These are phyloP conservation scores for Gymnopus androsaceus DNA, from an alignment of 1,284 basidiomycete species.

Conservation along the genomic window DNA sequence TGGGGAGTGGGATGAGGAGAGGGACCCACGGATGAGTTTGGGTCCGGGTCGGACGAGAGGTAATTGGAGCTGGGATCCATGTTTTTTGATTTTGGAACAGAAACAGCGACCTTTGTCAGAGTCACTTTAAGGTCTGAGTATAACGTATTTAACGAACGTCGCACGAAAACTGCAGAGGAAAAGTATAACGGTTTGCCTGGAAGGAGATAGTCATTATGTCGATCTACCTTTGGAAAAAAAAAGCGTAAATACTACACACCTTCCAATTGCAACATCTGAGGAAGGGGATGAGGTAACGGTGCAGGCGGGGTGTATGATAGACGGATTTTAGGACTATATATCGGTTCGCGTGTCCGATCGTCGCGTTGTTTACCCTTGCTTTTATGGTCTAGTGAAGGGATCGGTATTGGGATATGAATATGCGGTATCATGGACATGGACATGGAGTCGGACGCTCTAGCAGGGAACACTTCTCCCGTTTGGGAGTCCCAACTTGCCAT, in stretches of 20 bases:
- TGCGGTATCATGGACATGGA: constrained; percentile 14
- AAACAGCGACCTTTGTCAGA: constrained; percentile 49
- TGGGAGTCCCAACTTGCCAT: constrained; percentile 54
- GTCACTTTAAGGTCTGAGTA: constrained; percentile 65
- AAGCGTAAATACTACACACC: constrained; percentile 41
- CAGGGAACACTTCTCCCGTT: constrained; percentile 33
- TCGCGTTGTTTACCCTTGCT: constrained; percentile 20
- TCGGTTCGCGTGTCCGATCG: constrained; percentile 42
- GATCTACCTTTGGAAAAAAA: no score
- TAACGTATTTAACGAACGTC: constrained; percentile 72
- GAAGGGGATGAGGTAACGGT: constrained; percentile 66
- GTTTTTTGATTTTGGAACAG: constrained; percentile 28
- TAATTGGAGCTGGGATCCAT: no score
- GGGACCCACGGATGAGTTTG: background rate
- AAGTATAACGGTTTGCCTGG: constrained; percentile 70
- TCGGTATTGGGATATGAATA: constrained; percentile 21
- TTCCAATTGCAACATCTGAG: constrained; percentile 66
- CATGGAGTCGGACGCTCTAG: background rate
- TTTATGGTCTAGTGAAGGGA: background rate
- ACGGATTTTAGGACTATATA: constrained; percentile 58
- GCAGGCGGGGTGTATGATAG: constrained; percentile 68
- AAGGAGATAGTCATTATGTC: no score
- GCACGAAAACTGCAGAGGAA: constrained; percentile 66
- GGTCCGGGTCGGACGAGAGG: background rate
- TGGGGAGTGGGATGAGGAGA: background rate